phyloP scores from a whole-genome alignment of 140 eudicot genomes.

The Anethum foeniculum region DNA sequence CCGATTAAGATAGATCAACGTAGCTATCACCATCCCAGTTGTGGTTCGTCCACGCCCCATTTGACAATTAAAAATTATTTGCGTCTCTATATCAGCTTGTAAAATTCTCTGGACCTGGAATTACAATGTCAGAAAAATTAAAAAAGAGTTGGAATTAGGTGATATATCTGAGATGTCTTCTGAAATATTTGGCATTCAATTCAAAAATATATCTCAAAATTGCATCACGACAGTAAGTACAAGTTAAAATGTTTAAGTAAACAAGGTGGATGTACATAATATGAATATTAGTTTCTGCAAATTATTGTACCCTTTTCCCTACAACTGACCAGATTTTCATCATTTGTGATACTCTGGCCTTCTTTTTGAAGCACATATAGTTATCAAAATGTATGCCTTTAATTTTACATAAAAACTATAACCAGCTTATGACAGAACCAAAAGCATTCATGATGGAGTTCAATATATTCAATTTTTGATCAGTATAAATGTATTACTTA shows the following conservation, averaged over 20 bases:
- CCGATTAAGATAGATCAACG: slow-evolving; percentile 69
- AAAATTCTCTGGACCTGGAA: slow-evolving; percentile 70
- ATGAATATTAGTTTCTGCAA: not conserved
- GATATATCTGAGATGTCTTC: slow-evolving; percentile 16
- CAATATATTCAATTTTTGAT: not conserved
- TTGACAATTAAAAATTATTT: slow-evolving; percentile 87
- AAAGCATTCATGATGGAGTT: not conserved
- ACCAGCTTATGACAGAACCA: not conserved
- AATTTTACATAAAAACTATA: not conserved
- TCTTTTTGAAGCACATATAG: not conserved
- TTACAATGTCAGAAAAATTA: not conserved
- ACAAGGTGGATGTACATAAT: not conserved
- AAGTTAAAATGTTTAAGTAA: not conserved
- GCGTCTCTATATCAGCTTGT: slow-evolving; percentile 57
- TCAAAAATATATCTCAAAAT: not conserved
- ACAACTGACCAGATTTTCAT: not conserved
- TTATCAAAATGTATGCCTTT: not conserved
- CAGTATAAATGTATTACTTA: not conserved
- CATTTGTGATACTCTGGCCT: not conserved
- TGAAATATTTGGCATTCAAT: slow-evolving; percentile 3
- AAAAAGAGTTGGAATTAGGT: slow-evolving; percentile 3
- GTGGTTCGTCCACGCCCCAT: slow-evolving; percentile 99
- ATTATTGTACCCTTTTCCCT: not conserved
- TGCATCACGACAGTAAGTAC: not conserved
- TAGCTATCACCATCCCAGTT: slow-evolving; percentile 97